Evolutionary conservation across 768 basidiomycete genomes (phyloP).

Genomic region (Cyclocybe cylindracea): DNA sequence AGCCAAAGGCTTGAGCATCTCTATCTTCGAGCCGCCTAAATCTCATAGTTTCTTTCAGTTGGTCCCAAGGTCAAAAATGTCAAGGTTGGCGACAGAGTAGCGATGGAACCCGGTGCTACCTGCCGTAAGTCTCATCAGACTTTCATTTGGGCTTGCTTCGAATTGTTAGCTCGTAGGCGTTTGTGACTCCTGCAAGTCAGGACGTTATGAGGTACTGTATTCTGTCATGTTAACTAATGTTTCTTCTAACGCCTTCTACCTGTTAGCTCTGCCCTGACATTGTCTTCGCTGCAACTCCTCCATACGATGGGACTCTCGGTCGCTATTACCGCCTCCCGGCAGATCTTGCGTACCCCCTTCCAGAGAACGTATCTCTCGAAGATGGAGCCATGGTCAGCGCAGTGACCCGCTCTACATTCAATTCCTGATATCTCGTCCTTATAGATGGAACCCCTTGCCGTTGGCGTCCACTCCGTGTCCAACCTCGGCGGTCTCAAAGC

Average conservation of each 20-base stretch:
- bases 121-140: slow-evolving; percentile 51
- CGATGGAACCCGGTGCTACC: slow-evolving; percentile 88
- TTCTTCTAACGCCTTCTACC: neutral
- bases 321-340: slow-evolving; percentile 87
- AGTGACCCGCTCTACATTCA: neutral
- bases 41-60: slow-evolving; percentile 40
- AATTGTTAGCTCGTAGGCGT: slow-evolving; percentile 32
- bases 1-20: slow-evolving; percentile 52
- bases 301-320: slow-evolving; percentile 86
- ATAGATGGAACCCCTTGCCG: slow-evolving; percentile 93
- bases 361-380: slow-evolving; percentile 82
- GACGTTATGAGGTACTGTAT: slow-evolving; percentile 73
- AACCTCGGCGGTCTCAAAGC: slow-evolving; percentile 73
- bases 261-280: slow-evolving; percentile 77
- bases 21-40: neutral
- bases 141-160: neutral
- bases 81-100: slow-evolving; percentile 84
- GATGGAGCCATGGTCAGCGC: slow-evolving; percentile 89
- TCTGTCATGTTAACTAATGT: neutral
- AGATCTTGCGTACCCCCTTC: slow-evolving; percentile 83
- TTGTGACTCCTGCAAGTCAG: slow-evolving; percentile 84
- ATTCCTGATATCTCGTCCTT: slow-evolving; percentile 1
- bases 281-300: slow-evolving; percentile 91
- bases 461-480: slow-evolving; percentile 86
- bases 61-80: slow-evolving; percentile 76